Conservation (phyloP, 106 monocot genomes). For the Cymbidium sinense region DNA sequence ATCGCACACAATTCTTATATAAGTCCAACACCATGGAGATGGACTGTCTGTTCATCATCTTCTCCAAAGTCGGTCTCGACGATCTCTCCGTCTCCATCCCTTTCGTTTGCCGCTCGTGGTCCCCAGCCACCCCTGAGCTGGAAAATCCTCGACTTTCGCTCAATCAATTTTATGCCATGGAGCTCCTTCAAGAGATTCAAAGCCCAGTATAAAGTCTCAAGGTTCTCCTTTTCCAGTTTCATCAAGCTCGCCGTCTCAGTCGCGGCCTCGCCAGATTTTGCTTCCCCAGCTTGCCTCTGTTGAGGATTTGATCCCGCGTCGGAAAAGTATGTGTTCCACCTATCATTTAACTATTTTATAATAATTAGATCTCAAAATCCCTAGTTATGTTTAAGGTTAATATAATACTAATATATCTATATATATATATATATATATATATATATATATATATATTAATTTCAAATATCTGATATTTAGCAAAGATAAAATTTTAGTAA, state of each 20-base stretch:
- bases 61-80: conserved; percentile 26
- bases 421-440: no score
- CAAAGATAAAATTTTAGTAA: no score
- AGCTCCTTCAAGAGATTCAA: conserved; percentile 9
- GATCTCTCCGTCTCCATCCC: conserved; percentile 27
- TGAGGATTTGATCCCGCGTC: not conserved
- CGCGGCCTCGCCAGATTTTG: not conserved
- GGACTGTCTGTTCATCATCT: conserved; percentile 39
- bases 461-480: no score
- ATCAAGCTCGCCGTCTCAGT: not conserved
- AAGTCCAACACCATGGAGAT: conserved; percentile 31
- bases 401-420: no score
- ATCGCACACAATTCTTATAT: no score
- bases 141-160: conserved; percentile 16
- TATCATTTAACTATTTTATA: no score
- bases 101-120: conserved; percentile 48
- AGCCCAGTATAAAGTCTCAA: not conserved
- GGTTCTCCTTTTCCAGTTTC: conserved; percentile 3
- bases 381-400: no score
- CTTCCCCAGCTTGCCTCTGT: not conserved
- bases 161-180: conserved; percentile 11
- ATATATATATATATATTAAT: no score
- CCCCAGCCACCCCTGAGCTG: conserved; percentile 11
- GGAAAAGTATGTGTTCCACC: not conserved
- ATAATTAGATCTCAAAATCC: no score